Conservation (phyloP, 176 grass and related monocot genomes). For the Juncus inflexus region DNA sequence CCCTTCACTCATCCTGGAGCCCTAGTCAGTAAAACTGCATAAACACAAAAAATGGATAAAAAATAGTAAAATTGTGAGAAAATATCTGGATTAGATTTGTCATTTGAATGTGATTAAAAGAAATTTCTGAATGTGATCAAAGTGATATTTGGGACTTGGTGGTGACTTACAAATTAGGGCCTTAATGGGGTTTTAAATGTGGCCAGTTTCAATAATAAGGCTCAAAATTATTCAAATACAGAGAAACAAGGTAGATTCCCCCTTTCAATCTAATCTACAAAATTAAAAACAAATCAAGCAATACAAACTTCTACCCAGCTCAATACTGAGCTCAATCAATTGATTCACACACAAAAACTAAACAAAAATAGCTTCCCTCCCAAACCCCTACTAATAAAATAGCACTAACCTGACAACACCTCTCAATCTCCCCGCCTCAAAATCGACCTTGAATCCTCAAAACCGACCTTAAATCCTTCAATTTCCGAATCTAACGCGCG, state of each 20-base stretch:
- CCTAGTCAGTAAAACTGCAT: background rate
- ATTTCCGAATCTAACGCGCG: background rate
- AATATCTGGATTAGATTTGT: background rate
- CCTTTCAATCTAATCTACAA: constrained; percentile 2
- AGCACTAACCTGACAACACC: background rate
- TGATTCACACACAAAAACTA: background rate
- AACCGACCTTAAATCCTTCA: background rate
- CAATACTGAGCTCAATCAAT: constrained; percentile 15
- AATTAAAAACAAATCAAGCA: constrained; percentile 16
- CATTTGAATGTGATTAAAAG: background rate
- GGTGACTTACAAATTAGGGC: no score
- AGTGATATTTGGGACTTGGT: no score
- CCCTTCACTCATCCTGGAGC: constrained; percentile 66
- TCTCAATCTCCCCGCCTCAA: constrained; percentile 12
- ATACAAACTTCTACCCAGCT: background rate
- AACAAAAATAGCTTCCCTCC: background rate
- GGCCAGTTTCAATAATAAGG: no score
- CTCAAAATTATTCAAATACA: no score
- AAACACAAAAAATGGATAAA: constrained; percentile 14
- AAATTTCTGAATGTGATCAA: no score
- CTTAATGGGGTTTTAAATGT: no score
- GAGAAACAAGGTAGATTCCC: background rate
- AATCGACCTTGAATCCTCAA: constrained; percentile 9
- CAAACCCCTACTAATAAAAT: constrained; percentile 1
- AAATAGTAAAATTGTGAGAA: background rate